phyloP scores from a whole-genome alignment of 2,329 filamentous ascomycete species.

The Lachnellula cervina region DNA sequence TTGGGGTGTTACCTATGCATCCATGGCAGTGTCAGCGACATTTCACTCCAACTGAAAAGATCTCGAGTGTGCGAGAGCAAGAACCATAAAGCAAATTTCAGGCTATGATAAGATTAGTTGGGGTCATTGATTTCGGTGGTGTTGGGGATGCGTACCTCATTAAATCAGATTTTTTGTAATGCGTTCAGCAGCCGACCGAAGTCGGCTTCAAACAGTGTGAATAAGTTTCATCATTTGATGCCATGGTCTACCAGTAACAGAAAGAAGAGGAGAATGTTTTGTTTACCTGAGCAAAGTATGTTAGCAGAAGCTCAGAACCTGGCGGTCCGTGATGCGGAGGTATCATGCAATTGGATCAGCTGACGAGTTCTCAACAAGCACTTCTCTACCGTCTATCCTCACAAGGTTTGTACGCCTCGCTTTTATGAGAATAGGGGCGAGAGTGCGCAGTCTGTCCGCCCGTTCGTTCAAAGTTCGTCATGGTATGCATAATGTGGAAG shows the following conservation, averaged over 20 bases:
- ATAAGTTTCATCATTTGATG: slow-evolving; percentile 38
- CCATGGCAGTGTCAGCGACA: slow-evolving; percentile 4
- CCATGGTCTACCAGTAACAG: slow-evolving; percentile 16
- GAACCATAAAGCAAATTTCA: slow-evolving; percentile 31
- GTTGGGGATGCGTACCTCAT: slow-evolving; percentile 34
- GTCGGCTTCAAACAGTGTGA: slow-evolving; percentile 39
- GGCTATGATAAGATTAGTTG: slow-evolving; percentile 24
- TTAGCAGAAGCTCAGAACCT: slow-evolving; percentile 15
- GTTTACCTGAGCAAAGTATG: slow-evolving; percentile 15
- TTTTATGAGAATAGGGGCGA: slow-evolving; percentile 32
- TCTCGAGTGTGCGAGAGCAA: slow-evolving; percentile 10
- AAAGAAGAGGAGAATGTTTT: slow-evolving; percentile 7
- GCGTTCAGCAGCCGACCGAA: slow-evolving; percentile 33
- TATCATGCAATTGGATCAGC: slow-evolving; percentile 33
- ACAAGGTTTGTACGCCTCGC: slow-evolving; percentile 38
- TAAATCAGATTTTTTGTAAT: slow-evolving; percentile 41
- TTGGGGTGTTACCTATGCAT: slow-evolving; percentile 11
- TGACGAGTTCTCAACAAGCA: slow-evolving; percentile 42
- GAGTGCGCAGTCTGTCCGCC: slow-evolving; percentile 40
- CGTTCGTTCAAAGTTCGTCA: slow-evolving; percentile 44
- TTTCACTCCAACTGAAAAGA: background rate
- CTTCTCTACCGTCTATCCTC: slow-evolving; percentile 31
- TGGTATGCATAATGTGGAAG: slow-evolving; percentile 23
- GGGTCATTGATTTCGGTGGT: background rate
- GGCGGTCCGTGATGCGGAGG: slow-evolving; percentile 12